Base-by-base conservation (phyloP, 495 filamentous ascomycete genomes). In the Apiosordaria backusii region DNA sequence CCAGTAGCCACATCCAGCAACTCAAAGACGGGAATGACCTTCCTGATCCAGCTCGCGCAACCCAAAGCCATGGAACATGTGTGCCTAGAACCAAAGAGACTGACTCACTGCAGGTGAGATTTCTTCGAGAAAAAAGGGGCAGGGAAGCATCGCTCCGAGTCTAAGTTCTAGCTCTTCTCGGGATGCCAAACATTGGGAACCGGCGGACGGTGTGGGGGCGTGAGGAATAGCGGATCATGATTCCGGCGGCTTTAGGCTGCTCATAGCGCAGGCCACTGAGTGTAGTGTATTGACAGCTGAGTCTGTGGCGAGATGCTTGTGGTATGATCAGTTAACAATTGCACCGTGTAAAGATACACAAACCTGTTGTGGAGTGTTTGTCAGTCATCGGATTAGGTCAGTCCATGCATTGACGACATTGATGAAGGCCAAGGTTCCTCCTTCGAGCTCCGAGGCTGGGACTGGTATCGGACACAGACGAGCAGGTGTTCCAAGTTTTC, bases 211-310 rank as follows among this genome's bases (percentile, higher is more conserved):
- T 21, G 57, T 59, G 57, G 57, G 57, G 57, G 24, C 26, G 7
- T 23, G 22, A 59, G 57, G 57, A 59, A 59, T 4, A 27, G 26
- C 57, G 57, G 57, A 59, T 59, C 57, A 59, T 18, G 57, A 59
- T 25, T 59, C 57, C 57, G 57, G n/a, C 35, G 60, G 16, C 16
- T 61, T 21, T 45, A 61, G 60, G 40, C 27, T 45, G 60, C 19
- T 22, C 22, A 26, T 60, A 35, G 6, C 23, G 25, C 24, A 25
- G 6, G 6, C 35, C 25, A 45, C 35, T 18, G 53, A 21, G 9
- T 57, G 53, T 13, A n/a, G 9, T 57, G 53, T 22, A 9, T n/a
- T 21, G 4, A 1, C 53, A 9, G 1, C 22, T n/a, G 18, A 55
- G 53, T 3, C 53, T 21, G 19, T 21, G 7, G 18, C 7, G 53